Evolutionary conservation across 139 green algal species (phyloP), one percentile per base, ranked within the genome.

Genomic region (Asterochloris sp.): DNA sequence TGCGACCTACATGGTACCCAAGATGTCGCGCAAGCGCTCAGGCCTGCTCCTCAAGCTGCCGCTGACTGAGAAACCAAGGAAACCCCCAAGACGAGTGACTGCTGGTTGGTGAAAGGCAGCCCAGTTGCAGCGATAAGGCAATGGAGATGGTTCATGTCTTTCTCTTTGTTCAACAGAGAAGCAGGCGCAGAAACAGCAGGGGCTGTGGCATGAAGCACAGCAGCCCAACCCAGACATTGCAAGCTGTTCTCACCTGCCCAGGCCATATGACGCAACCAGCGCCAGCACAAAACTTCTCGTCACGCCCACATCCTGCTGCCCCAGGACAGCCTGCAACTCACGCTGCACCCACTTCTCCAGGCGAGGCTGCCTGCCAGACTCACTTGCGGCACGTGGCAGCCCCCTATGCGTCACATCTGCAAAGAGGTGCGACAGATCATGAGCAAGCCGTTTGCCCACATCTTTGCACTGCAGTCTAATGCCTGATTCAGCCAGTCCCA

Each of bases 251-350:
- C 38, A 54, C 38, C 38, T 54, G 23, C 62, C 73, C 28, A 85
- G 76, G n/a, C 83, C 79, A 16, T 85, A 73, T 0, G 83, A 62
- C 10, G 47, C 69, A 15, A 87, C 73, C n/a, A 90, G 82, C 27
- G 81, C 79, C 74, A 88, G 74, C 21, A 90, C 84, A 67, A 87
- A 85, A 10, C 78, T 77, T 4, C 77, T 69, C 13, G 88, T 71
- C 64, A 90, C 78, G 19, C 69, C 82, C 15, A 83, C 68, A 67
- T 90, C 84, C 16, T 85, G 69, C 11, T 63, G 74, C 13, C 71
- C 76, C 69, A 87, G 75, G 75, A 90, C 54, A 15, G 79, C 87
- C 27, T 73, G 84, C 78, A 90, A 79, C 84, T 90, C 87, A 0
- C 87, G 63, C 0, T 87, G 76, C 10, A 88, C 74, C 84, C 84